Evolutionary conservation across 2,329 filamentous ascomycete species (phyloP).

Genomic region (Scopulariopsis brevicaulis): DNA sequence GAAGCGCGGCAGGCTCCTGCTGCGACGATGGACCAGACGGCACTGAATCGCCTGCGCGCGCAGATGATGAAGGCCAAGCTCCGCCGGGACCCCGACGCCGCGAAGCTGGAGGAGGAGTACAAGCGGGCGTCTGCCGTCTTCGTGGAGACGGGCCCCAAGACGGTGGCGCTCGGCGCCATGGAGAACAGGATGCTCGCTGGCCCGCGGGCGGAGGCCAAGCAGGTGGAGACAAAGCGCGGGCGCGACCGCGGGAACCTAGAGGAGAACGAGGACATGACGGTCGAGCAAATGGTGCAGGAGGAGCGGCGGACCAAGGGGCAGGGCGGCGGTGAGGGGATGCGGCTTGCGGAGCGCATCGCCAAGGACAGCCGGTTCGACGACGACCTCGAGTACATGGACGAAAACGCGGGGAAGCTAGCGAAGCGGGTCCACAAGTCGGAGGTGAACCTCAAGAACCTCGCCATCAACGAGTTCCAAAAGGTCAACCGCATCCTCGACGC

Average conservation of each 20-base stretch:
- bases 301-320: slow-evolving; percentile 76
- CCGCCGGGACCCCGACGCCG: slow-evolving; percentile 62
- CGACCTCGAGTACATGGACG: slow-evolving; percentile 93
- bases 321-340: slow-evolving; percentile 65
- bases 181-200: slow-evolving; percentile 84
- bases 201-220: slow-evolving; percentile 59
- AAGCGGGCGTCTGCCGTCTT: slow-evolving; percentile 59
- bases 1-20: slow-evolving; percentile 16
- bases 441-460: slow-evolving; percentile 74
- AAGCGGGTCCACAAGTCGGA: slow-evolving; percentile 81
- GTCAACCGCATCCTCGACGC: slow-evolving; percentile 76
- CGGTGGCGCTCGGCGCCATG: slow-evolving; percentile 73
- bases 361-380: slow-evolving; percentile 87
- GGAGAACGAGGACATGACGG: slow-evolving; percentile 89
- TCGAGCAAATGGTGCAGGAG: slow-evolving; percentile 95
- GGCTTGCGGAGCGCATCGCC: slow-evolving; percentile 84
- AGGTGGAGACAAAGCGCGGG: slow-evolving; percentile 69
- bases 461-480: slow-evolving; percentile 81
- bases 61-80: slow-evolving; percentile 95
- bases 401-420: slow-evolving; percentile 85
- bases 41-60: slow-evolving; percentile 80
- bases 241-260: slow-evolving; percentile 74
- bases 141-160: slow-evolving; percentile 44
- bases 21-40: slow-evolving; percentile 59
- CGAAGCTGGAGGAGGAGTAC: slow-evolving; percentile 73